Base-by-base conservation (phyloP, 2,329 filamentous ascomycete genomes). In the Pestalotiopsis sp. region DNA sequence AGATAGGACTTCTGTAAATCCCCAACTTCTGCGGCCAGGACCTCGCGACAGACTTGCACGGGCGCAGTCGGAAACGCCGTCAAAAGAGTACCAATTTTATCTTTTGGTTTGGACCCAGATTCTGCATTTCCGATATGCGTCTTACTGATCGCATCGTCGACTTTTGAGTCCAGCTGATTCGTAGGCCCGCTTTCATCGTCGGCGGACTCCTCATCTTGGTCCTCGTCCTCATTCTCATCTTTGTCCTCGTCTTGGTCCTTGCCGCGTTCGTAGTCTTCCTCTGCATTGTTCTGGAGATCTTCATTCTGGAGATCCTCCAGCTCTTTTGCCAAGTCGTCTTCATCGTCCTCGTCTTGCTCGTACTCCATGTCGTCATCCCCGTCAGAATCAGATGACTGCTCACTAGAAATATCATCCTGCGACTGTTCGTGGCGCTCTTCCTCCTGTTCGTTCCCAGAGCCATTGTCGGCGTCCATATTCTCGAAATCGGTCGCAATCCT, bases 61-160 rank as follows among this genome's bases (percentile, higher is more conserved):
- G 81, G 74, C 9, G 79, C 81, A 6, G 75, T 73, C 2, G 85
- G 85, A 58, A 86, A 88, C 0, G 85, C 83, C 17, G 76, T 73
- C 58, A 77, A 80, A 2, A 86, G 72, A n/a, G 79, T 77, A 4
- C 75, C 73, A 25, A 79, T 74, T 38, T 79, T 79, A n/a, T 52
- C 17, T n/a, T 52, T 52, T n/a, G 45, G n/a, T 52, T 52, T 52
- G 14, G 17, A 5, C 9, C 45, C 45, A 52, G 45, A n/a, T n/a
- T 9, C 45, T n/a, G 4, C 17, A 20, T 52, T 17, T 9, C 45
- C 45, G 17, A 9, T 7, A 52, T 6, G 45, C 45, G 17, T n/a
- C 20, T n/a, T n/a, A 52, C 14, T 52, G n/a, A n/a, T n/a, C 9
- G 45, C 5, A 17, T 52, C 45, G 17, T 17, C 20, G 4, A n/a